Base-by-base conservation (phyloP, 371 early-diverging fungal species). In the Saksenaea oblongispora region DNA sequence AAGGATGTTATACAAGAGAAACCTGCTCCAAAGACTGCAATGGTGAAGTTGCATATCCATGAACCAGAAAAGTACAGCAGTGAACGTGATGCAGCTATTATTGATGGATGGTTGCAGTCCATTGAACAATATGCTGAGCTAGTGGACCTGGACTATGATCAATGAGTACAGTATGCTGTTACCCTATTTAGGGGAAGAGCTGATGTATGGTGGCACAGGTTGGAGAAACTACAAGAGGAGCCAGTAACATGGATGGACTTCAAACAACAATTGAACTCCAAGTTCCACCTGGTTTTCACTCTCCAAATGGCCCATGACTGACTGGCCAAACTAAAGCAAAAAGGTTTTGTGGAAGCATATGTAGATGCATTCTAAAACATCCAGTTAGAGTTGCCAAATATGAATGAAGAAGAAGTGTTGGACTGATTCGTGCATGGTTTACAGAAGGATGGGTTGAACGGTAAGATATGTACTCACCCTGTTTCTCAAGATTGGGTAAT, bases 331-430 rank as follows among this genome's bases (percentile, higher is more conserved):
- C 31, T 59, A 26, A 24, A n/a, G 24, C 59, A 59, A 13, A 47
- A 27, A 9, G 24, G 54, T 1, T 18, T 54, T 10, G 55, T 27
- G 8, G 22, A 10, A 15, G 17, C 11, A 2, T 54, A 54, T 36
- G 61, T 61, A 4, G 15, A 34, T 11, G 15, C n/a, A 13, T 61
- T 54, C 36, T 34, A 37, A 24, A 28, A 22, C 11, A 11, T 39
- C 11, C 47, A 37, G 13, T 10, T 28, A 5, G 9, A 18, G 26
- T 5, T 61, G 3, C 61, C 61, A 22, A 11, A 34, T 13, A 53
- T 61, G 61, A 61, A 17, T 5, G 61, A 61, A 5, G 53, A 61
- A 61, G 61, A 61, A 51, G 61, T 54, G 1, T 5, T 54, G 24
- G 54, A 61, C 35, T 54, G 61, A 24, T 61, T 61, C 36, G 5